A percentile compares a stretch with the other conserved stretches of the same genome.
These are phyloP conservation scores for Cryphonectria parasitica DNA, from an alignment of 2,329 filamentous ascomycete genomes.

Conservation along the genomic window DNA sequence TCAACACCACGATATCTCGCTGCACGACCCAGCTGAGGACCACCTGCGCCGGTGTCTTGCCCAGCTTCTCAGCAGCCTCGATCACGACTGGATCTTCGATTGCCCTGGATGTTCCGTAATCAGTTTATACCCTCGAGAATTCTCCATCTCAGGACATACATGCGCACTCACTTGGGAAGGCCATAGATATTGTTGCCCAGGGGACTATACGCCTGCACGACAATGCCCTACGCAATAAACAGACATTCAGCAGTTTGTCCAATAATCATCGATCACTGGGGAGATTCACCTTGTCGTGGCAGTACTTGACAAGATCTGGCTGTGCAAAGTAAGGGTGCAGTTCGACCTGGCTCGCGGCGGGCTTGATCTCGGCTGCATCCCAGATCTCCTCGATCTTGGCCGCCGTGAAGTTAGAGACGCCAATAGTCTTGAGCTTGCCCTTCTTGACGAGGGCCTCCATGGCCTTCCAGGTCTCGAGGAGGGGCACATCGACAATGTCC, in stretches of 20 bases:
- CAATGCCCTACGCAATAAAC: conserved; percentile 44
- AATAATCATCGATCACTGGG: conserved; percentile 6
- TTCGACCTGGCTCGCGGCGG: conserved; percentile 52
- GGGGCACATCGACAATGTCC: conserved; percentile 45
- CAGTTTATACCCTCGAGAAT: not conserved
- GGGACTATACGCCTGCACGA: conserved; percentile 59
- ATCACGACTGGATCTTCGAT: conserved; percentile 55
- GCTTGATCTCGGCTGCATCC: conserved; percentile 47
- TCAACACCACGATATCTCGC: conserved; percentile 56
- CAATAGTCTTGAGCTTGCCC: conserved; percentile 58
- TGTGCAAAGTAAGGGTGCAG: conserved; percentile 46
- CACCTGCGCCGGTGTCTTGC: conserved; percentile 56
- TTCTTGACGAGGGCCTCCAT: conserved; percentile 58
- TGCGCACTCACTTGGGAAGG: conserved; percentile 22
- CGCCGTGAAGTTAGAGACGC: conserved; percentile 58
- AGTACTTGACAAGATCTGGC: conserved; percentile 52
- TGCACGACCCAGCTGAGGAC: conserved; percentile 59
- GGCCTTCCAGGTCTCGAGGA: conserved; percentile 60
- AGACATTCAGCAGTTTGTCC: not conserved
- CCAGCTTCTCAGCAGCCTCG: conserved; percentile 55
- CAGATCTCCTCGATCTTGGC: conserved; percentile 55
- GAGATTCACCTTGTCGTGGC: conserved; percentile 43
- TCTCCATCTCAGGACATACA: not conserved
- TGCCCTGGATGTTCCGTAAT: conserved; percentile 38
- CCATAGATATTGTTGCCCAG: conserved; percentile 55